These are phyloP conservation scores for Malus hybrid DNA, from an alignment of 331 rosid species.

Conservation along the genomic window DNA sequence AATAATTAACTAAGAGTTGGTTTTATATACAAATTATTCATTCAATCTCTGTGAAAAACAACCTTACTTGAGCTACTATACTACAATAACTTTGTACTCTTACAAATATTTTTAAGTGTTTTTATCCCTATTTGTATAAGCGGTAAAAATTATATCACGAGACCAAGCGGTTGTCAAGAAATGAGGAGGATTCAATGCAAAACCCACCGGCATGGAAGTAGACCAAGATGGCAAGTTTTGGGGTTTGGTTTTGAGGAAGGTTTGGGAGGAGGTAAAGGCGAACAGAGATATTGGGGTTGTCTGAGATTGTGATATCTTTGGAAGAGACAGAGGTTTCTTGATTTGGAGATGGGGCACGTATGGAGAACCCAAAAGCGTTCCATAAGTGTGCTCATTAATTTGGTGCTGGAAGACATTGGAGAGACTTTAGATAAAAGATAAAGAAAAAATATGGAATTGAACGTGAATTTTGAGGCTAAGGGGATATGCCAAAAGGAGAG, in stretches of 20 bases:
- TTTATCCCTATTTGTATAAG: too few species aligned
- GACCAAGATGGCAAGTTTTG: slow-evolving; percentile 45
- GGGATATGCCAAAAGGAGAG: too few species aligned
- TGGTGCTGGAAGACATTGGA: too few species aligned
- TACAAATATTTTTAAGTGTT: too few species aligned
- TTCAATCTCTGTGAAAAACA: too few species aligned
- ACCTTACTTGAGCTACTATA: too few species aligned
- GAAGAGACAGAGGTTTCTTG: slow-evolving; percentile 41
- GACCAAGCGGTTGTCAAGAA: slow-evolving; percentile 35
- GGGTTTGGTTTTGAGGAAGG: not conserved
- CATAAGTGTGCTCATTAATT: not conserved
- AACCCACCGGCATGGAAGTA: slow-evolving; percentile 62
- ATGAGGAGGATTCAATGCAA: slow-evolving; percentile 54
- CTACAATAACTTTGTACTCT: too few species aligned
- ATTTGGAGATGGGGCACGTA: slow-evolving; percentile 19
- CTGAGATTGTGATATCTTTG: slow-evolving; percentile 40
- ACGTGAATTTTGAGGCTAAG: too few species aligned
- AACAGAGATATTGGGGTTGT: slow-evolving; percentile 35
- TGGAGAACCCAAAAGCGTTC: slow-evolving; percentile 47
- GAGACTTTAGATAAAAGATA: too few species aligned
- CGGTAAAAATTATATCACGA: not conserved
- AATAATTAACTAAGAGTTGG: too few species aligned
- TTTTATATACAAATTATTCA: too few species aligned
- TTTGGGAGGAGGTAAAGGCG: slow-evolving; percentile 40
- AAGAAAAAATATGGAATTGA: too few species aligned